Evolutionary conservation across 2,329 filamentous ascomycete species (phyloP).

Genomic region (Chrysoporthe deuterocubensis): DNA sequence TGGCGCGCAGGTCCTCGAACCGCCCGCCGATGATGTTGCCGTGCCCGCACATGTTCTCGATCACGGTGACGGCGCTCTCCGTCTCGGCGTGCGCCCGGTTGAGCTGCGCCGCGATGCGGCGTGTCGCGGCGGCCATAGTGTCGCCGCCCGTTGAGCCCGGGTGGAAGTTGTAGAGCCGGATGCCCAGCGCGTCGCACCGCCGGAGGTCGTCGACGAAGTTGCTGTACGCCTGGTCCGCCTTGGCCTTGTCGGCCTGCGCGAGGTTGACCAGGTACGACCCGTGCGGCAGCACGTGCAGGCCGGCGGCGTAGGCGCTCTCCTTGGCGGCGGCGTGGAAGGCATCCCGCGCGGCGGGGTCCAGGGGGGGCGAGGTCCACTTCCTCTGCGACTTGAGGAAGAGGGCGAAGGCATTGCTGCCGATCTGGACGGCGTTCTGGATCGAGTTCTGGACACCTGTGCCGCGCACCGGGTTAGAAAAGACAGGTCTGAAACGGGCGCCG

Average conservation of each 20-base stretch:
- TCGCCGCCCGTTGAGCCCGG: slow-evolving; percentile 80
- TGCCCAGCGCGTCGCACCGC: slow-evolving; percentile 84
- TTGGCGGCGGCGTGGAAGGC: slow-evolving; percentile 73
- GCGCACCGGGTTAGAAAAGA: no score
- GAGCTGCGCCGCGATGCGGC: slow-evolving; percentile 78
- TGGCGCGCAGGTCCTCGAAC: slow-evolving; percentile 84
- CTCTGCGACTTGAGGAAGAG: slow-evolving; percentile 95
- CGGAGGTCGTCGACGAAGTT: slow-evolving; percentile 86
- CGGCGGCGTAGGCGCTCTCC: slow-evolving; percentile 71
- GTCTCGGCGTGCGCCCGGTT: slow-evolving; percentile 83
- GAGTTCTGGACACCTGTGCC: slow-evolving; percentile 82
- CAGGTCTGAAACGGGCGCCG: not conserved
- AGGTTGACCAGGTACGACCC: slow-evolving; percentile 97
- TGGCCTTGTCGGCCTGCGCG: slow-evolving; percentile 78
- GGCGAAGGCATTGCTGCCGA: slow-evolving; percentile 91
- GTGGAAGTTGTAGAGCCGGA: slow-evolving; percentile 96
- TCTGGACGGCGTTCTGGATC: slow-evolving; percentile 74
- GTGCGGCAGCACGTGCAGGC: slow-evolving; percentile 81
- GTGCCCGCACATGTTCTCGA: slow-evolving; percentile 94
- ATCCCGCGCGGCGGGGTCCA: slow-evolving; percentile 68
- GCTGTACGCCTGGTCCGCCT: slow-evolving; percentile 83
- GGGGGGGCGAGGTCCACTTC: slow-evolving; percentile 86
- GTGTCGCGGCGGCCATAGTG: slow-evolving; percentile 70
- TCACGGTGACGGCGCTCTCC: slow-evolving; percentile 74
- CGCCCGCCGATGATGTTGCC: slow-evolving; percentile 86